Base-by-base conservation (phyloP, 1,139 yeast genomes). In the Nakaseomyces delphensis region DNA sequence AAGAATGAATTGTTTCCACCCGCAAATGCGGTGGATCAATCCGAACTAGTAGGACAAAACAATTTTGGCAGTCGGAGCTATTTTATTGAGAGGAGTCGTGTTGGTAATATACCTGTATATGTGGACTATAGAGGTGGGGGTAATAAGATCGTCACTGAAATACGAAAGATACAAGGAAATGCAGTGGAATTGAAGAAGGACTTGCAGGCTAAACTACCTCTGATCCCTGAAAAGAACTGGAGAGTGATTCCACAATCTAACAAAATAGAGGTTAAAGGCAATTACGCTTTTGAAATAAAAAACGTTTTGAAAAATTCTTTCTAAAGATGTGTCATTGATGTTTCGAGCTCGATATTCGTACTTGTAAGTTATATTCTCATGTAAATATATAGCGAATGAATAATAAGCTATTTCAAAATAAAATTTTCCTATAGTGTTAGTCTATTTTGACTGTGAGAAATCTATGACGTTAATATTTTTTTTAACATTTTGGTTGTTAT, bases 21-120 rank as follows among this genome's bases (percentile, higher is more conserved):
- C n/a, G 44, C 62, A 11, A 40, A 47, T 8, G 61, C 56, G 18
- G 53, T 64, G 20, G 47, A 54, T 3, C 50, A 59, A 1, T 47
- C 48, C 23, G 66, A 64, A 30, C 45, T 63, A 9, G 54, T 59
- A 9, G 57, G 58, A 9, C 43, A 48, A 39, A 62, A 66, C 36
- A 62, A 67, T 2, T 74, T 74, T 52, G 79, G 77, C 8, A 54
- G 56, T 32, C 56, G 55, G 4, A 53, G 54, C 35, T 82, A 82
- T 59, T 65, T 58, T 55, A 64, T 82, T 28, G 62, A 67, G 33
- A 77, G 80, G 60, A 70, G 83, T 9, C 64, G 70, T 20, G 70
- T 67, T 43, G 82, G 83, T 4, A 78, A 79, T 56, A 68, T 84
- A 63, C 91, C 91, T 23, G 79, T 83, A 1, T 83, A 82, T 60